phyloP scores from a whole-genome alignment of 768 basidiomycete genomes.

The Saitozyma sp. region DNA sequence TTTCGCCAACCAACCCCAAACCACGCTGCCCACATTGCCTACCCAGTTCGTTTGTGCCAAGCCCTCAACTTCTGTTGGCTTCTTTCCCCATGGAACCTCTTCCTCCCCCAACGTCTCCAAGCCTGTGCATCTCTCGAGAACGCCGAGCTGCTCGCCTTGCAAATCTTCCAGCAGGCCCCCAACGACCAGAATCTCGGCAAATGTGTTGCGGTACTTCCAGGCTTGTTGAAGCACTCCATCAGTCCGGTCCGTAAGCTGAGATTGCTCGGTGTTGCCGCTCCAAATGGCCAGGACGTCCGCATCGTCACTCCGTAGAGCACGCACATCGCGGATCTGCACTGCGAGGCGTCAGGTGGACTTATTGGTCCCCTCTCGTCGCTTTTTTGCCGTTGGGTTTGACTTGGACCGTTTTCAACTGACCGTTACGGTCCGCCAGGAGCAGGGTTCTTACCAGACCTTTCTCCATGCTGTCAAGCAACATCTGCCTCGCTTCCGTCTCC shows the following conservation, averaged over 20 bases:
- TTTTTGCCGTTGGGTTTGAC: too few relatives aligned
- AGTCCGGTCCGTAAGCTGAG: too few relatives aligned
- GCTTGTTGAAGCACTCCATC: constrained; percentile 11
- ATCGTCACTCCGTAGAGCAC: constrained; percentile 33
- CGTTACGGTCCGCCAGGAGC: constrained; percentile 49
- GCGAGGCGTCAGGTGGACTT: neutral
- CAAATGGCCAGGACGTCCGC: constrained; percentile 29
- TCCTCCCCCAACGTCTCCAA: too few relatives aligned
- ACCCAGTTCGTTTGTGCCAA: too few relatives aligned
- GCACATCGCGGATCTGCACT: constrained; percentile 48
- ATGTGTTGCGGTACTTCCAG: constrained; percentile 46
- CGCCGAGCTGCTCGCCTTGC: constrained; percentile 37
- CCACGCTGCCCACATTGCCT: too few relatives aligned
- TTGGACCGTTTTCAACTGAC: constrained; percentile 11
- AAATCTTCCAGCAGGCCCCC: constrained; percentile 42
- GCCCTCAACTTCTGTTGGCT: too few relatives aligned
- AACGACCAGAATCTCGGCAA: constrained; percentile 45
- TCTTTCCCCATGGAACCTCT: too few relatives aligned
- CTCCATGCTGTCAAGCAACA: constrained; percentile 47
- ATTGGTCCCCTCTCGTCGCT: neutral
- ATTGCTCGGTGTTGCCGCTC: neutral
- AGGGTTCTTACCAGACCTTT: constrained; percentile 42
- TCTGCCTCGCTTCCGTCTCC: constrained; percentile 43
- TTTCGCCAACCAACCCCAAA: too few relatives aligned
- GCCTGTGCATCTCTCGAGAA: too few relatives aligned